Conservation (phyloP, 2,329 filamentous ascomycete species). For the Colletotrichum graminicola region DNA sequence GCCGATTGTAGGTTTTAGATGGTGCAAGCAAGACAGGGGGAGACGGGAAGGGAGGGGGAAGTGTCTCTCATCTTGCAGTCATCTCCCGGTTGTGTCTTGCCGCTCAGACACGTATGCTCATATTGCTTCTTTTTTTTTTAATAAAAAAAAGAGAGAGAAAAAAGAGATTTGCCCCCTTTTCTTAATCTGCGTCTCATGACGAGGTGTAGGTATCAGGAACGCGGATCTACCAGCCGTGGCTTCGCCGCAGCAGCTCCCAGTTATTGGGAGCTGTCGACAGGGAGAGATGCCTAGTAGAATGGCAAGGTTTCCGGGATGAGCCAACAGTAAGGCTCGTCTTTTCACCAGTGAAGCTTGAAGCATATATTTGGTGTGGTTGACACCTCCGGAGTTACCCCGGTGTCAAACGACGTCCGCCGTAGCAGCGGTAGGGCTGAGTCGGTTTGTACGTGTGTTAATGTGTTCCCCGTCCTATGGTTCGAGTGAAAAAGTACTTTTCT, state of each 20-base stretch:
- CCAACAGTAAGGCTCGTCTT: no score
- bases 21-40: not conserved
- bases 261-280: not conserved
- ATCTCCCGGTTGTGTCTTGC: not conserved
- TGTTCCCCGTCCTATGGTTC: no score
- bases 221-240: not conserved
- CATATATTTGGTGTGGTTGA: no score
- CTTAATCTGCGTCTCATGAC: not conserved
- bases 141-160: no score
- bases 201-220: not conserved
- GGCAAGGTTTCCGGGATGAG: not conserved
- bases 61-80: not conserved
- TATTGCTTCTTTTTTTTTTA: not conserved
- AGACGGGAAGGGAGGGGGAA: not conserved
- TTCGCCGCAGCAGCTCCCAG: not conserved
- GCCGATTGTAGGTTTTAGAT: not conserved
- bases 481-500: no score
- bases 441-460: no score
- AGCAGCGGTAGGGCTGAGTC: no score
- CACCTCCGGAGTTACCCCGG: no score
- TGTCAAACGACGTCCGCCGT: no score
- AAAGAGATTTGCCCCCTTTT: not conserved
- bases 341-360: no score
- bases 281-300: not conserved
- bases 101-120: not conserved